Percentiles rank a stretch among this genome's conserved stretches.
phyloP scores from a whole-genome alignment of 495 filamentous ascomycete species.

The Penicillium robsamsonii region DNA sequence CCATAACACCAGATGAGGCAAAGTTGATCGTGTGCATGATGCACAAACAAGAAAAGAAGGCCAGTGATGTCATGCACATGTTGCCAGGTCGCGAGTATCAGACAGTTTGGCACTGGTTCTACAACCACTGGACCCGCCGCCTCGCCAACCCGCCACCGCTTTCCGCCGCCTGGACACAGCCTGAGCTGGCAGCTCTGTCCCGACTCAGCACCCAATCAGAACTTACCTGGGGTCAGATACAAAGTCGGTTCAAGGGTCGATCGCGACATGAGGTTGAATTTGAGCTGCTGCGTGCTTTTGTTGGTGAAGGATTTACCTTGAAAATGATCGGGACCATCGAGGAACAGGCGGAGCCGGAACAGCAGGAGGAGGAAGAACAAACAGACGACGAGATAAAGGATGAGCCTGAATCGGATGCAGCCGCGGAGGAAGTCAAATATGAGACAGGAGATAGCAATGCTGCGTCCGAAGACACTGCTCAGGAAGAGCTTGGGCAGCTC shows the following conservation, averaged over 20 bases:
- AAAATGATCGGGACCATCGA: conserved; percentile 2
- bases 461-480: not conserved
- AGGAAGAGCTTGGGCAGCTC: not conserved
- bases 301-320: conserved; percentile 9
- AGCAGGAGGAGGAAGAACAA: not conserved
- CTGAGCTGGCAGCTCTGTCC: conserved; percentile 32
- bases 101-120: conserved; percentile 30
- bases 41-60: conserved; percentile 28
- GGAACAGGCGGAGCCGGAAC: not conserved
- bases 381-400: not conserved
- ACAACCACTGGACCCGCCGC: conserved; percentile 35
- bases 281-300: conserved; percentile 40
- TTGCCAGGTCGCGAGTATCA: conserved; percentile 29
- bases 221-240: conserved; percentile 37
- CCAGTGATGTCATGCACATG: conserved; percentile 32
- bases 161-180: conserved; percentile 35
- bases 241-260: conserved; percentile 29
- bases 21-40: conserved; percentile 35
- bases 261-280: conserved; percentile 38
- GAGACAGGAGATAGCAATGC: not conserved
- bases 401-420: not conserved
- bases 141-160: conserved; percentile 31
- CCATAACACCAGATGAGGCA: conserved; percentile 37
- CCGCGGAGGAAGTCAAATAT: not conserved
- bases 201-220: conserved; percentile 27